Evolutionary conservation across 2,329 filamentous ascomycete genomes (phyloP).

Genomic region (Phyllosticta ampelicida): DNA sequence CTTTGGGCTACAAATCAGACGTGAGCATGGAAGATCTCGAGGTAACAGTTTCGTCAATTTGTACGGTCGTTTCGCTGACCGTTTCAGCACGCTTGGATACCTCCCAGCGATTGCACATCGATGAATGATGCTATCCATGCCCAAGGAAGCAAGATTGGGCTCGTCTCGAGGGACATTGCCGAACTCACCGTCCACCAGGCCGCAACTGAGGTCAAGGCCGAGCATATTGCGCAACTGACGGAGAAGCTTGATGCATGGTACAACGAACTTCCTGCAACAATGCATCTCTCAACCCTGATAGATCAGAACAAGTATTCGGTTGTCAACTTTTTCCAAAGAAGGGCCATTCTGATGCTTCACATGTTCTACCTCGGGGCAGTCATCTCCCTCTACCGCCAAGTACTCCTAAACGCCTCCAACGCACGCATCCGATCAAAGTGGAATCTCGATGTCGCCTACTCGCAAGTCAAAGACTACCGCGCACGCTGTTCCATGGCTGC

Average conservation of each 20-base stretch:
- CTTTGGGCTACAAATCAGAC: slow-evolving; percentile 25
- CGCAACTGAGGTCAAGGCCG: neutral
- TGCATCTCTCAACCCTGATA: slow-evolving; percentile 23
- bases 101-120: slow-evolving; percentile 2
- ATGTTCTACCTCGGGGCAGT: slow-evolving; percentile 28
- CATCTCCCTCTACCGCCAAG: slow-evolving; percentile 25
- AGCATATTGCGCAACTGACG: slow-evolving; percentile 4
- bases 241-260: slow-evolving; percentile 26
- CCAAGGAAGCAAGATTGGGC: slow-evolving; percentile 26
- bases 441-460: slow-evolving; percentile 17
- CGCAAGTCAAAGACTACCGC: slow-evolving; percentile 21
- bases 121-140: slow-evolving; percentile 24
- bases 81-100: slow-evolving; percentile 1
- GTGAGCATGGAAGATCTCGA: slow-evolving; percentile 19
- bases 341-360: slow-evolving; percentile 28
- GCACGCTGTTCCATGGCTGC: slow-evolving; percentile 25
- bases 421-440: slow-evolving; percentile 13
- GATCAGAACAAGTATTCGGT: slow-evolving; percentile 16
- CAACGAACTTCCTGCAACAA: slow-evolving; percentile 19
- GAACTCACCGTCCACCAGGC: slow-evolving; percentile 12
- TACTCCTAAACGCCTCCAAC: slow-evolving; percentile 24
- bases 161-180: slow-evolving; percentile 26
- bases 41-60: neutral
- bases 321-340: slow-evolving; percentile 21
- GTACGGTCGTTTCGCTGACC: neutral